Conservation (phyloP, 1,284 basidiomycete genomes). For the Cerrena zonata region DNA sequence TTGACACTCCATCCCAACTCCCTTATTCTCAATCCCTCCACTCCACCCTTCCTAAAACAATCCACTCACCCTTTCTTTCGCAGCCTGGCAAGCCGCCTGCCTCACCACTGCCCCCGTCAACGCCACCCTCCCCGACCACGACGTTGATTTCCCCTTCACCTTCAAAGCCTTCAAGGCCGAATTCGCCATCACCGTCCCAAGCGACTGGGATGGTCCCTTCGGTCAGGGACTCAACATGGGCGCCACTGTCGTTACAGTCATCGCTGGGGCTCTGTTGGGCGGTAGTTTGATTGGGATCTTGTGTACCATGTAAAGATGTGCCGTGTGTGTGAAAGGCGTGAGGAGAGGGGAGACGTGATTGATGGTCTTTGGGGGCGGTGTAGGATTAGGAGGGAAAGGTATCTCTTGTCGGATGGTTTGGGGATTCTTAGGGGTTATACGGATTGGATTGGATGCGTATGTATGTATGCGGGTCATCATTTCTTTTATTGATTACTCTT, state of each 20-base stretch:
- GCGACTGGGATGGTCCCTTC: conserved; percentile 56
- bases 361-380: not conserved
- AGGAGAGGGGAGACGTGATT: not conserved
- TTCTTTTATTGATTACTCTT: no score
- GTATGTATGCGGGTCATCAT: not conserved
- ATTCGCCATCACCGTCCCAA: conserved; percentile 35
- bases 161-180: not conserved
- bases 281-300: conserved; percentile 42
- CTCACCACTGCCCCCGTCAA: not conserved
- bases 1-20: not conserved
- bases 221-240: conserved; percentile 37
- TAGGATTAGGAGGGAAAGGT: not conserved
- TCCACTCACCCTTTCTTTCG: not conserved
- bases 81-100: not conserved
- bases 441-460: not conserved
- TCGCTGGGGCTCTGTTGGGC: conserved; percentile 43
- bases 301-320: conserved; percentile 38
- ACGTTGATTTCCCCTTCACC: not conserved
- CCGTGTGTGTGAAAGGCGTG: not conserved
- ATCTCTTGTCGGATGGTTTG: not conserved
- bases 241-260: conserved; percentile 42
- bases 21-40: not conserved
- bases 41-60: not conserved
- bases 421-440: not conserved
- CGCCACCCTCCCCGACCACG: not conserved